Evolutionary conservation across 2,329 filamentous ascomycete genomes (phyloP), one percentile per base, ranked within the genome.

Genomic region (Hypomyces perniciosus): DNA sequence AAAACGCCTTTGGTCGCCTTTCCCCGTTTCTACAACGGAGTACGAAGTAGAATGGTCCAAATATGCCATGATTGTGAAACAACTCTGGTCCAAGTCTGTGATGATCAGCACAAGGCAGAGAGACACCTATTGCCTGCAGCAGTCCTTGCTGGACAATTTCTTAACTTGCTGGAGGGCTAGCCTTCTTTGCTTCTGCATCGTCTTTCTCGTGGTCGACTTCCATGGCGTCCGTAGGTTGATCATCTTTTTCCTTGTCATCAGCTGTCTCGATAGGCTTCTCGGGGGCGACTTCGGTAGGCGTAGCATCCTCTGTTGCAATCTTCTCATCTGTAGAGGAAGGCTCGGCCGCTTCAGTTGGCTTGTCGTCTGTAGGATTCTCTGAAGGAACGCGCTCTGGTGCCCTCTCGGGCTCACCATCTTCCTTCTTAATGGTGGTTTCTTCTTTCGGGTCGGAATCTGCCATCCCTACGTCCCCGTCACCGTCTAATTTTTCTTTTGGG

Each of bases 401-500:
- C 1, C 67, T 57, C 27, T 61, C 62, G 2, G 62, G 57, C 44
- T 73, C 68, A 4, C 56, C 55, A 5, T 74, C 72, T 38, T 73
- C 71, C 31, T 67, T 65, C 51, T 73, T 72, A 42, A 73, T 70
- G 6, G 61, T 57, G n/a, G 67, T 58, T 38, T 63, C 60, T 9
- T 65, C 58, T 8, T 57, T 57, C 1, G 65, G 54, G 1, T 65
- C 62, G 2, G 69, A 56, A 40, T 72, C 74, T 2, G 65, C 67
- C 76, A 80, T 80, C 8, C 76, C 74, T 6, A 79, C 67, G 57
- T 80, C 75, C 9, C 76, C 76, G 51, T 79, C 76, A 2, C 62
- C 64, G 30, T 80, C 76, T 4, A 71, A 62, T 33, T 68, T 31
- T 12, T 46, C 44, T 38, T 48, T 40, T 49, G 42, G 48, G 29